These are phyloP conservation scores for Rhododendron mucronatum DNA, from an alignment of 148 eudicot genomes.

Conservation along the genomic window DNA sequence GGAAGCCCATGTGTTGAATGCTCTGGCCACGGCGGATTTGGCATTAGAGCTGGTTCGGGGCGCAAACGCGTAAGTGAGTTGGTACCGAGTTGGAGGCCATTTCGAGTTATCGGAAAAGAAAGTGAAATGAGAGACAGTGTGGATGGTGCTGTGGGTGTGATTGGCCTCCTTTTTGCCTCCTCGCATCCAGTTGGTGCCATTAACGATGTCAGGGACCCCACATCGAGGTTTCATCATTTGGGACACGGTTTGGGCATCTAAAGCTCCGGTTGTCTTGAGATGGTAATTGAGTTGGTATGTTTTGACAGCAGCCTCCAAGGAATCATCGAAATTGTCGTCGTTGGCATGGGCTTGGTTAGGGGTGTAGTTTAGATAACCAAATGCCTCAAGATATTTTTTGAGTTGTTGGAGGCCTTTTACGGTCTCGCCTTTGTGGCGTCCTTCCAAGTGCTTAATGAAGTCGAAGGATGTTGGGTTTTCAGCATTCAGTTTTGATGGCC, in stretches of 20 bases:
- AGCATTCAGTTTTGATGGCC: not conserved
- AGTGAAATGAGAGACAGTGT: too few relatives aligned
- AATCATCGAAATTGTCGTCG: constrained; percentile 17
- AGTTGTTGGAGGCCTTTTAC: constrained; percentile 17
- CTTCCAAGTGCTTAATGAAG: constrained; percentile 21
- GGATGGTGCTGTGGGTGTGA: too few relatives aligned
- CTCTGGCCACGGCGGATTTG: not conserved
- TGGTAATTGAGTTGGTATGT: too few relatives aligned
- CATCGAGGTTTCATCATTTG: too few relatives aligned
- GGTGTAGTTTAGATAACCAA: constrained; percentile 16
- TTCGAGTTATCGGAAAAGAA: not conserved
- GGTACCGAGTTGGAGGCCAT: constrained; percentile 15
- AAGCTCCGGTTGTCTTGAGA: too few relatives aligned
- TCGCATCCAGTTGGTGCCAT: too few relatives aligned
- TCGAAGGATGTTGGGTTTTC: constrained; percentile 10
- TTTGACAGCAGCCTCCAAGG: too few relatives aligned
- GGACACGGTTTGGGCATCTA: too few relatives aligned
- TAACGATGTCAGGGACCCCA: too few relatives aligned
- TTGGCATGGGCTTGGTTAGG: not conserved
- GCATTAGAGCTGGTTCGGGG: not conserved
- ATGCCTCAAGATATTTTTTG: constrained; percentile 18
- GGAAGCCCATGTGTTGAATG: constrained; percentile 22
- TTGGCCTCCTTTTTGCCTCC: too few relatives aligned
- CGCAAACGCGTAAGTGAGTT: constrained; percentile 17
- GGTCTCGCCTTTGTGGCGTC: constrained; percentile 18